phyloP scores from a whole-genome alignment of 208 protist genomes.

The Acanthamoeba castellanii region DNA sequence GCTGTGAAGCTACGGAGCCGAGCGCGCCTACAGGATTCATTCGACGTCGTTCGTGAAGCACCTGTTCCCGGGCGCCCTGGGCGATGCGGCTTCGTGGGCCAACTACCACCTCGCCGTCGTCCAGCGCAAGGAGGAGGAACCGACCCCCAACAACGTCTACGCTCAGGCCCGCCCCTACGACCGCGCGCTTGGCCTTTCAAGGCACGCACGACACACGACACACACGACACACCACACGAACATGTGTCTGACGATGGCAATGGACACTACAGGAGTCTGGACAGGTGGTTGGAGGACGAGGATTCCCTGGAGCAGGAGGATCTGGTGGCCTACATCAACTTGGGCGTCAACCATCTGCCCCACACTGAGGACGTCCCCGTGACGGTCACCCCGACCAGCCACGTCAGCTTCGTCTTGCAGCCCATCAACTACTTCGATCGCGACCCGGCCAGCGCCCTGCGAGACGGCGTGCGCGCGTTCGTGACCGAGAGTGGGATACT shows the following conservation, averaged over 20 bases:
- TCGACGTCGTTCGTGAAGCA: not conserved
- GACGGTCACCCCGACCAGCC: not conserved
- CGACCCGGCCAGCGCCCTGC: not conserved
- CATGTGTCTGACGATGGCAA: not conserved
- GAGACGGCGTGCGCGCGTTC: not conserved
- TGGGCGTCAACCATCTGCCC: not conserved
- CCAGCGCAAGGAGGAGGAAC: conserved; percentile 31
- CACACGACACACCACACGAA: too few relatives aligned
- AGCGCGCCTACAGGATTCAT: not conserved
- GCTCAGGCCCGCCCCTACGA: conserved; percentile 17
- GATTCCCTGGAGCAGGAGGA: not conserved
- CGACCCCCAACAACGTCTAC: not conserved
- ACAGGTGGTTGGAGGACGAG: not conserved
- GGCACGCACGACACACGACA: not conserved
- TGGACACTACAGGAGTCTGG: not conserved
- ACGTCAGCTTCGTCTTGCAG: not conserved
- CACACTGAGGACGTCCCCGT: conserved; percentile 18
- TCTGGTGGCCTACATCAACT: conserved; percentile 32
- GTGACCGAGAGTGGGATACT: not conserved
- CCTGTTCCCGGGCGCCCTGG: not conserved
- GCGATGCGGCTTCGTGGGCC: not conserved
- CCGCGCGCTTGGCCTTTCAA: not conserved
- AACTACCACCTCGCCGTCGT: not conserved
- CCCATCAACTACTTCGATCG: conserved; percentile 12
- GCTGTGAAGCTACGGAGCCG: not conserved